Base-by-base conservation (phyloP, 257 asterid genomes). In the Penstemon newberryi region DNA sequence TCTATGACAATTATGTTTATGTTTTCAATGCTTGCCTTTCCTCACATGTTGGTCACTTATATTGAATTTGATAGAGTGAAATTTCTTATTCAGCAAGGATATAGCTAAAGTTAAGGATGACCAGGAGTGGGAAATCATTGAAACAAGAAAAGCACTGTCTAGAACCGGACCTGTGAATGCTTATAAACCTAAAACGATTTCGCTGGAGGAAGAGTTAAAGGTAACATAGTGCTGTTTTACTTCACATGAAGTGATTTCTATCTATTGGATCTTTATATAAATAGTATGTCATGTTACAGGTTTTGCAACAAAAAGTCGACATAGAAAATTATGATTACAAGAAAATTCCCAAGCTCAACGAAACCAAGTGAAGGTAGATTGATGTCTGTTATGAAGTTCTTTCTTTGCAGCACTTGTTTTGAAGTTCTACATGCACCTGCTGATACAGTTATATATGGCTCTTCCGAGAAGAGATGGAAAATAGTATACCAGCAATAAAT, bases 81-180 rank as follows among this genome's bases (percentile, higher is more conserved):
- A 53, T 66, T 69, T 71, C 55, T 76, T 56, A 65, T 78, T 67
- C 87, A 93, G 98, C 86, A 93, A 93, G 91, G 98, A 93, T 65
- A 83, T 93, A 43, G 92, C 97, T 59, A 93, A 90, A 74, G 88
- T 85, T 72, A 93, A 80, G 83, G 97, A 93, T 70, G 98, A 90
- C 60, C 86, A 81, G 63, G 96, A 90, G 71, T 93, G 98, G 97
- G 97, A 93, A 77, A 93, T 93, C 50, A 86, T 85, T 9, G 98
- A 88, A 86, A 67, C 96, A 44, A 82, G 79, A 73, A 85, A 88
- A 85, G 90, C 93, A 53, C 85, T 90, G 11, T 93, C 98, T 15
- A 81, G 92, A 78, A 81, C 89, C 10, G 97, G 97, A 62, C 98
- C 93, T 13, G 77, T 86, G 44, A 76, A 76, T 66, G 91, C 97